Percentiles rank a stretch among this genome's conserved stretches.
Evolutionary conservation across 805 yeast species (phyloP).

Genomic region (Pichia nakasei): DNA sequence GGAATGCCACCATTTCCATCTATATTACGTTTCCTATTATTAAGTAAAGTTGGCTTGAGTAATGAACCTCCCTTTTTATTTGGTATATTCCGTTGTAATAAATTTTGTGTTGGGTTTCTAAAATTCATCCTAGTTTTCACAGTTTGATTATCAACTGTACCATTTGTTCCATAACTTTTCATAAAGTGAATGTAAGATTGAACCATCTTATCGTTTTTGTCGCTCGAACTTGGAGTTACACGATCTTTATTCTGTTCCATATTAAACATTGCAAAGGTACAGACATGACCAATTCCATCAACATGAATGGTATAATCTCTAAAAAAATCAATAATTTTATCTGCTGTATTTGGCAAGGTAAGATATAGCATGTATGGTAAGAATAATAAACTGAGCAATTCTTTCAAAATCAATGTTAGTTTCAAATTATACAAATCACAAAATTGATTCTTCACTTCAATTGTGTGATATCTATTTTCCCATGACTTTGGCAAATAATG

Average conservation of each 20-base stretch:
- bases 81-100: neutral
- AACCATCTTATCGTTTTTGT: conserved; percentile 78
- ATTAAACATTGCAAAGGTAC: conserved; percentile 89
- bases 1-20: neutral
- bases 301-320: conserved; percentile 84
- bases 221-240: conserved; percentile 19
- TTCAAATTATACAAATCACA: conserved; percentile 69
- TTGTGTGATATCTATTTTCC: conserved; percentile 80
- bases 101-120: neutral
- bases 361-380: conserved; percentile 90
- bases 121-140: neutral
- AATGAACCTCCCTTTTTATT: conserved; percentile 9
- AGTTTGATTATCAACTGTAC: neutral
- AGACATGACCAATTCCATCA: conserved; percentile 91
- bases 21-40: conserved; percentile 10
- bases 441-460: conserved; percentile 75
- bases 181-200: conserved; percentile 81
- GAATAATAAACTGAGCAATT: conserved; percentile 69
- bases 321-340: conserved; percentile 79
- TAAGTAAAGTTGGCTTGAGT: conserved; percentile 18
- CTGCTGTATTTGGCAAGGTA: conserved; percentile 64
- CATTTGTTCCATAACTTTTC: conserved; percentile 58
- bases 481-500: conserved; percentile 85
- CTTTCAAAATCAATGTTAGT: conserved; percentile 61
- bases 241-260: conserved; percentile 43